These are phyloP conservation scores for Meyerozyma carpophila DNA, from an alignment of 1,139 yeast species.

Conservation along the genomic window DNA sequence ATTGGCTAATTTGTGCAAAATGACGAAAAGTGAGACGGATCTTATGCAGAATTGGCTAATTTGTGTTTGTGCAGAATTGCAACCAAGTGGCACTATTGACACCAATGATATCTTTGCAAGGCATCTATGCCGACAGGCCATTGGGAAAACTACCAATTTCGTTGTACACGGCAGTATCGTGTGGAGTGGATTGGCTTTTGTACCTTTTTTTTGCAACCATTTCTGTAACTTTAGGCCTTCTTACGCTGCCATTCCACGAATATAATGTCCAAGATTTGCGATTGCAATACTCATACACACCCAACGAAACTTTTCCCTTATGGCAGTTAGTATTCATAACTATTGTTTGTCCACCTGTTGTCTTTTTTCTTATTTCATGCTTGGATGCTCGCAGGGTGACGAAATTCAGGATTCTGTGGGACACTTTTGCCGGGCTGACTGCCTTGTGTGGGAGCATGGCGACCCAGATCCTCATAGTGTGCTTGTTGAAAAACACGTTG, in stretches of 20 bases:
- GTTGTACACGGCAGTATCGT: neutral
- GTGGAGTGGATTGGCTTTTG: neutral
- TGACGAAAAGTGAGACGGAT: neutral
- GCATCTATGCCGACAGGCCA: neutral
- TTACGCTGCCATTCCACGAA: conserved; percentile 35
- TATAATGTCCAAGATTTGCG: conserved; percentile 29
- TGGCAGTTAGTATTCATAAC: conserved; percentile 23
- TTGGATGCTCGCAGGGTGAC: conserved; percentile 12
- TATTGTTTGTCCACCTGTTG: conserved; percentile 28
- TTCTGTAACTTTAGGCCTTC: conserved; percentile 26
- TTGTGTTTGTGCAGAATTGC: neutral
- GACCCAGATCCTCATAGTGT: conserved; percentile 34
- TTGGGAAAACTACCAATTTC: neutral
- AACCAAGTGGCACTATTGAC: neutral
- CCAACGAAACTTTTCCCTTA: conserved; percentile 29
- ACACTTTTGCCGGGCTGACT: conserved; percentile 30
- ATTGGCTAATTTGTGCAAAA: neutral
- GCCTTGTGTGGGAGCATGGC: conserved; percentile 37
- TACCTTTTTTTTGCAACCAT: conserved; percentile 4
- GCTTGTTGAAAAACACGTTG: conserved; percentile 38
- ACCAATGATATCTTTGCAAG: neutral
- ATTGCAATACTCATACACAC: conserved; percentile 27
- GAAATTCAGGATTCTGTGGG: conserved; percentile 33
- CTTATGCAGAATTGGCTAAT: neutral
- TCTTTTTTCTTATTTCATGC: conserved; percentile 19